Evolutionary conservation across 306 rosid genomes (phyloP).

Genomic region (Prunus davidiana): DNA sequence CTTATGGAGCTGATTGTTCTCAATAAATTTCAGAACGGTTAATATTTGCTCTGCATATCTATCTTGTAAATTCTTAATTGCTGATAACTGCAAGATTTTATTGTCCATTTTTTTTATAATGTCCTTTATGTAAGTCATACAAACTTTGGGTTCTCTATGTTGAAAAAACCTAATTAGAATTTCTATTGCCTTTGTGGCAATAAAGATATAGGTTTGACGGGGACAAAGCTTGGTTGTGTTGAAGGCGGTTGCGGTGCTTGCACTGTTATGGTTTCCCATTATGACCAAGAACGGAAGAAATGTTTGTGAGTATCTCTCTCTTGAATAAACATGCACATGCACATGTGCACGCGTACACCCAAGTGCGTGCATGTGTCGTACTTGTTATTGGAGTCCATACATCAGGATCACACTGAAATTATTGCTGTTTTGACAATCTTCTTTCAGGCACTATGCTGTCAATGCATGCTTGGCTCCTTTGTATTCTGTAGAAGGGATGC

Average conservation of each 20-base stretch:
- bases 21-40: background rate
- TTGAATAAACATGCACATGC: background rate
- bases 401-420: constrained; percentile 16
- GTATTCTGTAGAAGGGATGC: constrained; percentile 97
- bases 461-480: constrained; percentile 97
- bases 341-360: background rate
- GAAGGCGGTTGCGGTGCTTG: constrained; percentile 99
- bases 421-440: constrained; percentile 13
- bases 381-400: background rate
- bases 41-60: background rate
- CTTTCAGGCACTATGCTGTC: constrained; percentile 78
- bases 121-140: background rate
- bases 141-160: background rate
- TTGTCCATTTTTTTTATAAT: background rate
- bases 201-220: constrained; percentile 66
- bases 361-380: background rate
- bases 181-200: constrained; percentile 2
- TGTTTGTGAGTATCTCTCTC: constrained; percentile 58
- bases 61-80: background rate
- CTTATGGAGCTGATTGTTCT: background rate
- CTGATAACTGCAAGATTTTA: background rate
- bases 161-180: background rate
- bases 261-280: constrained; percentile 90
- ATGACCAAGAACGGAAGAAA: constrained; percentile 51
- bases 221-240: constrained; percentile 96